Conservation (phyloP, 1,284 basidiomycete species). For the Athelia sp. region DNA sequence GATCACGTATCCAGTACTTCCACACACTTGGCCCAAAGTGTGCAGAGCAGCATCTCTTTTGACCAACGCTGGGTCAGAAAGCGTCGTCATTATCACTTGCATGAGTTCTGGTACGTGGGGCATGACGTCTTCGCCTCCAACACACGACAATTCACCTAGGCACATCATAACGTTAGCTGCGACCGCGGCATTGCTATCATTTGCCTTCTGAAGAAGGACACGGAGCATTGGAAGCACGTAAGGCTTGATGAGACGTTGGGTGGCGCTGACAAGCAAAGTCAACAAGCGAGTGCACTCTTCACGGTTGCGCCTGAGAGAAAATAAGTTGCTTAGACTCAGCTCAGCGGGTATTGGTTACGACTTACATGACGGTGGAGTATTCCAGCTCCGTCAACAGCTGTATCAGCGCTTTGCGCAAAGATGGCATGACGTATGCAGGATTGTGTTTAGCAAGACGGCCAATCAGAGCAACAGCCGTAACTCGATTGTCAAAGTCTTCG, state of each 20-base stretch:
- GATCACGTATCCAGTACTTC: slow-evolving; percentile 94
- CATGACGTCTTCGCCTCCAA: slow-evolving; percentile 90
- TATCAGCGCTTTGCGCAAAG: slow-evolving; percentile 91
- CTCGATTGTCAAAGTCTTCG: slow-evolving; percentile 91
- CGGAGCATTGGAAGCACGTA: slow-evolving; percentile 96
- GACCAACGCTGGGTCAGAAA: slow-evolving; percentile 80
- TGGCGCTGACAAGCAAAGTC: slow-evolving; percentile 84
- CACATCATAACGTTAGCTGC: slow-evolving; percentile 93
- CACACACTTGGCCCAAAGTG: slow-evolving; percentile 93
- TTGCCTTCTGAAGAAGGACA: slow-evolving; percentile 86
- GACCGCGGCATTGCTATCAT: slow-evolving; percentile 82
- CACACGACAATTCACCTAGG: slow-evolving; percentile 89
- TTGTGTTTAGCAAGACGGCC: slow-evolving; percentile 95
- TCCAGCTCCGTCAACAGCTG: slow-evolving; percentile 97
- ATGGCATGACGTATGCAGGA: slow-evolving; percentile 99
- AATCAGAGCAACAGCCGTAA: slow-evolving; percentile 88
- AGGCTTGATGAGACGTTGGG: slow-evolving; percentile 92
- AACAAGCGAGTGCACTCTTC: slow-evolving; percentile 92
- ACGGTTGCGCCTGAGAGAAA: slow-evolving; percentile 59
- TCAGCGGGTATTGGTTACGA: slow-evolving; percentile 8
- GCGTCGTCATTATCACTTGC: slow-evolving; percentile 83
- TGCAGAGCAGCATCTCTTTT: slow-evolving; percentile 94
- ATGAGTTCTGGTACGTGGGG: slow-evolving; percentile 85
- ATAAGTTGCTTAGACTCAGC: neutral
- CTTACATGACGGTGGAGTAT: slow-evolving; percentile 87